Evolutionary conservation across 805 yeast genomes (phyloP).

Genomic region (Metschnikowia lunata): DNA sequence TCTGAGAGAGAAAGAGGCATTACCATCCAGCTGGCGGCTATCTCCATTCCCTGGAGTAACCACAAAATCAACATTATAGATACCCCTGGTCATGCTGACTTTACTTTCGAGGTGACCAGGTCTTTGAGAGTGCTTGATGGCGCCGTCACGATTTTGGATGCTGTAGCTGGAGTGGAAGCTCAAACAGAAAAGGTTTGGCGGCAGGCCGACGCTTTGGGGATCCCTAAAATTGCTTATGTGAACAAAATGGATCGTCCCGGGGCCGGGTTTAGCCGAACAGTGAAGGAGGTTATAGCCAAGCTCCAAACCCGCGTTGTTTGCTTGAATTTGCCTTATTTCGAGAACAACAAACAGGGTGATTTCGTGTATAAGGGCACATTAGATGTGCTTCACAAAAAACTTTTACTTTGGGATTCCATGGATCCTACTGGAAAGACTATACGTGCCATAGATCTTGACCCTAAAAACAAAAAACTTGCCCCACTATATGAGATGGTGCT

Average conservation of each 20-base stretch:
- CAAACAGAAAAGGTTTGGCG: constrained; percentile 97
- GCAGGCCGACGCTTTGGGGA: constrained; percentile 61
- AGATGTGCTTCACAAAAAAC: constrained; percentile 65
- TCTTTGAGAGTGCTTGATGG: constrained; percentile 91
- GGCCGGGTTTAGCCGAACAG: constrained; percentile 90
- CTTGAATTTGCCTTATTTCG: constrained; percentile 74
- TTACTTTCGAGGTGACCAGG: constrained; percentile 88
- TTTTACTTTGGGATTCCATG: constrained; percentile 47
- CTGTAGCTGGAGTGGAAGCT: constrained; percentile 97
- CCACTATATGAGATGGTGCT: constrained; percentile 43
- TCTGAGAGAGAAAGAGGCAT: constrained; percentile 92
- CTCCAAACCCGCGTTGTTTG: constrained; percentile 70
- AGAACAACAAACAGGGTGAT: constrained; percentile 25
- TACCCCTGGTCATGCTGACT: constrained; percentile 98
- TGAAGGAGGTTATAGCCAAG: constrained; percentile 73
- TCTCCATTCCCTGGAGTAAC: constrained; percentile 79
- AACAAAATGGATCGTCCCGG: constrained; percentile 97
- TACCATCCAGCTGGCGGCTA: constrained; percentile 95
- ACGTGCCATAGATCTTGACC: constrained; percentile 40
- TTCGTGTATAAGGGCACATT: constrained; percentile 60
- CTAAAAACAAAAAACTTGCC: constrained; percentile 13
- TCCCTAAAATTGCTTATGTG: constrained; percentile 77
- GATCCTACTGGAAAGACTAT: constrained; percentile 50
- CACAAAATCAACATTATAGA: constrained; percentile 83
- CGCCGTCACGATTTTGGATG: constrained; percentile 87